Base-by-base conservation (phyloP, 257 asterid species). In the Ligustrum vulgare region DNA sequence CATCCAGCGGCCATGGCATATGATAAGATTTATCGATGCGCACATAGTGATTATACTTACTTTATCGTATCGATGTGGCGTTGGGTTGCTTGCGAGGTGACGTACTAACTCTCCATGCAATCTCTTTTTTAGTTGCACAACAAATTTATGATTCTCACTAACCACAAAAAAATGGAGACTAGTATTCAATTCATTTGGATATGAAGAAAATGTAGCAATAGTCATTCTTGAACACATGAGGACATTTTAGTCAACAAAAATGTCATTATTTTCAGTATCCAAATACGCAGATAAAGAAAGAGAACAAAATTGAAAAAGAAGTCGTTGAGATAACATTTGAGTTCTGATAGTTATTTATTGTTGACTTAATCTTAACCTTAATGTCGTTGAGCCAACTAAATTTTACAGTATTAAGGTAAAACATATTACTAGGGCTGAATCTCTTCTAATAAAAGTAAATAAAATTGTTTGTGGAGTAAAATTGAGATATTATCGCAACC, bases 1-100 rank as follows among this genome's bases (percentile, higher is more conserved):
- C 5, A 79, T 91, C 69, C 83, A 84, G 67, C 80, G 96, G 41
- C 98, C 99, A 12, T 94, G 99, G 98, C 86, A 80, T 58, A 70
- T 85, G 81, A 71, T 92, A 77, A 43, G 5, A 43, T 12, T 43
- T 12, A 43, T 43, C 6, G 5, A 11, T 11, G 18, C 12, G 49
- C 49, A 43, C 18, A 43, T 12, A 37, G 45, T 8, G 8, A 9
- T 8, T 37, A 37, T 37, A 2, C 45, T 37, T 37, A 37, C 0
- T 35, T 35, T 35, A 35, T 35, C 8, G 7, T 35, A 6, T 1
- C 9, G 9, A 35, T 5, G 39, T 35, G 39, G 39, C 11, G 45
- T 39, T 39, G 10, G 0, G 45, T 39, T 43, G 18, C 51, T 3
- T 43, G 43, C 2, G 18, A 12, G 6, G 18, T 3, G 51, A 43